These are phyloP conservation scores for Cladobotryum mycophilum DNA, from an alignment of 2,329 filamentous ascomycete genomes.

Conservation along the genomic window DNA sequence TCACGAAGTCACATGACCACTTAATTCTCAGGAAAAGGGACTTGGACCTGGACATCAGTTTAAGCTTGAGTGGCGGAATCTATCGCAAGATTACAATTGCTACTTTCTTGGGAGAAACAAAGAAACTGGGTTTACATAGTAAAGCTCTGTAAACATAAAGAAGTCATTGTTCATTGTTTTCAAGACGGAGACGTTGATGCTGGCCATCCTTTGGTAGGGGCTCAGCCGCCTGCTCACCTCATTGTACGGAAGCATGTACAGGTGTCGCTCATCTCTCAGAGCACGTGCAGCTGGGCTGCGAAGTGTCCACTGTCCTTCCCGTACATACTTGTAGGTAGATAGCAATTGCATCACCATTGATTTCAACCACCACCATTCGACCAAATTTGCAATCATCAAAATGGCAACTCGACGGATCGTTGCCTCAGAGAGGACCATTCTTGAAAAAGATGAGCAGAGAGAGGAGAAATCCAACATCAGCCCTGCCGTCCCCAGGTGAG, in stretches of 20 bases:
- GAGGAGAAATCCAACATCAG: constrained; percentile 62
- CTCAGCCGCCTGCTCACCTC: too few species aligned
- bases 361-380: not conserved
- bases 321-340: not conserved
- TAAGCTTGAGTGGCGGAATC: not conserved
- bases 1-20: constrained; percentile 15
- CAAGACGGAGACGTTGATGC: too few species aligned
- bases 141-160: too few species aligned
- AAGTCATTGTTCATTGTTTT: too few species aligned
- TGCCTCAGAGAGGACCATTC: constrained; percentile 57
- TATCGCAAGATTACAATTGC: too few species aligned
- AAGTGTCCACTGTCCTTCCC: not conserved
- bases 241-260: too few species aligned
- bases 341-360: not conserved
- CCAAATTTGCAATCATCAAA: constrained; percentile 13
- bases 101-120: too few species aligned
- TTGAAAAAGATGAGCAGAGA: constrained; percentile 51
- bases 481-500: constrained; percentile 79
- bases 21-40: constrained; percentile 2
- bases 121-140: too few species aligned
- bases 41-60: not conserved
- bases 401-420: constrained; percentile 69
- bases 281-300: too few species aligned
- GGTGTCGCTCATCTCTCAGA: too few species aligned
- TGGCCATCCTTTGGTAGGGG: too few species aligned